Evolutionary conservation across 805 yeast species (phyloP), one percentile per base, ranked within the genome.

Genomic region (Sugiyamaella valdiviana): DNA sequence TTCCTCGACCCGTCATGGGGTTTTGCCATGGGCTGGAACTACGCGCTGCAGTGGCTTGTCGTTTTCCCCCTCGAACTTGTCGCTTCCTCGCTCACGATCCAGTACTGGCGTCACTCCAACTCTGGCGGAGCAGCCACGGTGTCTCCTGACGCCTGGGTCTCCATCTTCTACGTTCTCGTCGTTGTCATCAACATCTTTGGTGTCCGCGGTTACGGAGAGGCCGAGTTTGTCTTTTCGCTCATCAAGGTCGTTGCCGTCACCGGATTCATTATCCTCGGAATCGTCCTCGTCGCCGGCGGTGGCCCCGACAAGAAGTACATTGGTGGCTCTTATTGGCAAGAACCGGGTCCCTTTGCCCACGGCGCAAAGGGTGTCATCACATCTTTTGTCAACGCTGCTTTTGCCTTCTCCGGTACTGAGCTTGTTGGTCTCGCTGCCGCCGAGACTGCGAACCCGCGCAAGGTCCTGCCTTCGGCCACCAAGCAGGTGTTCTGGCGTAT

Each of bases 401-500:
- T 77, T 57, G 76, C 78, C 48, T 78, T 77, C 57, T 78, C 82
- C 29, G 87, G 87, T 53, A 74, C 83, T 19, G 87, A 82, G 62
- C 68, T 82, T 57, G 77, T 76, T 39, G 83, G 85, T 43, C 69
- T 83, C 42, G 80, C 85, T 15, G 82, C 86, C 26, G 85, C 86
- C 6, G 88, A 83, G 63, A 68, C 83, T 17, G 73, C 66, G 42
- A 76, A 82, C 61, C 87, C 88, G 45, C 70, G 83, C 57, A 70
- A 68, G 43, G 65, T 82, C 10, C 71, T 82, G 48, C 87, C 87
- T 39, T 73, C 73, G 49, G 86, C 88, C 41, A 77, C 81, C 48
- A 82, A 82, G 63, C 86, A 83, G 64, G 83, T 82, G 1, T 82
- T 83, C 65, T 82, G 87, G 86, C 71, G 88, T 66, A 81, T 83